phyloP scores from a whole-genome alignment of 352 stramenopile genomes.

The Pythium brachiatum region DNA sequence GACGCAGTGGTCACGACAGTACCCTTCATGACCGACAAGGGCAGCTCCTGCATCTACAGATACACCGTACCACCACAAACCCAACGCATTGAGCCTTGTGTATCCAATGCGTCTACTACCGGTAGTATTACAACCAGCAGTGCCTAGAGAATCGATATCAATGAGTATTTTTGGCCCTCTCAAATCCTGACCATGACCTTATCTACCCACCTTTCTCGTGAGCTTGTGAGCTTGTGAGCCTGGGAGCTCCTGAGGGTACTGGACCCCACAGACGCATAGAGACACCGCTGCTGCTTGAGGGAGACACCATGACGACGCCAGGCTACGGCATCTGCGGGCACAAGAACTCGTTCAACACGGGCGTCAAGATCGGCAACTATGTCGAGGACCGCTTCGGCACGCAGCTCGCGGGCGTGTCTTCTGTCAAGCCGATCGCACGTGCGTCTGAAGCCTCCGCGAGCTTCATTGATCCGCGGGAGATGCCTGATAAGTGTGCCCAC shows the following conservation, averaged over 20 bases:
- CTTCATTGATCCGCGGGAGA: conserved; percentile 51
- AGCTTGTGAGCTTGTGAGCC: not conserved
- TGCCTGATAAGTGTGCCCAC: conserved; percentile 53
- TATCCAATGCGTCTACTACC: not conserved
- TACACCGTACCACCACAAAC: conserved; percentile 33
- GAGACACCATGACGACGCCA: conserved; percentile 31
- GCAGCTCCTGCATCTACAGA: conserved; percentile 42
- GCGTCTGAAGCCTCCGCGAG: conserved; percentile 49
- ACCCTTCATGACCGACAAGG: conserved; percentile 59
- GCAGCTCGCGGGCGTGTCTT: conserved; percentile 37
- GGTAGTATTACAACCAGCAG: not conserved
- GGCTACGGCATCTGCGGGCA: conserved; percentile 78
- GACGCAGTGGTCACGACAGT: conserved; percentile 40
- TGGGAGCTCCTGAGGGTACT: not conserved
- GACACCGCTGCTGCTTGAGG: not conserved
- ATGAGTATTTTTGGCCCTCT: conserved; percentile 6
- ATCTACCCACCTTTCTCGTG: not conserved
- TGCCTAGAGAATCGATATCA: conserved; percentile 1
- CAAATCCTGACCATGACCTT: not conserved
- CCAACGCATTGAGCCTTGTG: not conserved
- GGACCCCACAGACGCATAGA: not conserved
- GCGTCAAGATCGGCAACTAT: conserved; percentile 81
- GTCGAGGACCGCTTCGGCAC: conserved; percentile 75
- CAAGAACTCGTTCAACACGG: conserved; percentile 79
- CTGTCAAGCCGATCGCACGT: conserved; percentile 37